Percentiles rank a stretch among this genome's conserved stretches.
phyloP scores from a whole-genome alignment of 768 basidiomycete species.

The Panaeolus papilionaceus region DNA sequence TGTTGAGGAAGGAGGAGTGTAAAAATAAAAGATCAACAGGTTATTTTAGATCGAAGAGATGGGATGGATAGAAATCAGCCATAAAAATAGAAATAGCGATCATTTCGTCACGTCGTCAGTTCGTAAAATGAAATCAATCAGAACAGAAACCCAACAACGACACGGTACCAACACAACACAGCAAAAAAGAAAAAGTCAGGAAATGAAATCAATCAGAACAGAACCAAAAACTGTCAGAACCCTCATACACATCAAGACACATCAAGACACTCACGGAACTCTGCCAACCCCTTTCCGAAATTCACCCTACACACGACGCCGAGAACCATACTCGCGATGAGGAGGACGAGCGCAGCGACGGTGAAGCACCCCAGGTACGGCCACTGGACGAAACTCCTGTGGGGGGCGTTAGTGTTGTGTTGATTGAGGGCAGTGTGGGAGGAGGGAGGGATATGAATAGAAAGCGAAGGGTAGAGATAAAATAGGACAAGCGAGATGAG shows the following conservation, averaged over 20 bases:
- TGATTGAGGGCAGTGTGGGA: not conserved
- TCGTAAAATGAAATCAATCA: too few species aligned
- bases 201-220: not conserved
- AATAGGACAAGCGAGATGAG: too few species aligned
- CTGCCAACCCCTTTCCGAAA: slow-evolving; percentile 60
- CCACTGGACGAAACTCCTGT: slow-evolving; percentile 33
- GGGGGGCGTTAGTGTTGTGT: not conserved
- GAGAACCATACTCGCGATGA: slow-evolving; percentile 46
- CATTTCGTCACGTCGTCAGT: too few species aligned
- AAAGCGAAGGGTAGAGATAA: not conserved
- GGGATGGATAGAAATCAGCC: too few species aligned
- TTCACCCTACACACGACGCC: slow-evolving; percentile 57
- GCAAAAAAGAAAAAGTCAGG: too few species aligned
- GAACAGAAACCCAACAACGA: too few species aligned
- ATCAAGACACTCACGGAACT: slow-evolving; percentile 48
- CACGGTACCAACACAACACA: too few species aligned
- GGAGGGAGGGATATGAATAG: not conserved
- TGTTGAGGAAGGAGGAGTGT: too few species aligned
- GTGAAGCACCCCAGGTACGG: slow-evolving; percentile 56
- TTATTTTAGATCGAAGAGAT: too few species aligned
- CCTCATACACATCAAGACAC: not conserved
- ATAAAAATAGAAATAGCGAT: too few species aligned
- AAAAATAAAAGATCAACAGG: too few species aligned
- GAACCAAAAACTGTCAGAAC: not conserved
- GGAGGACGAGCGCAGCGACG: slow-evolving; percentile 46